These are phyloP conservation scores for Aspergillus sp. DNA, from an alignment of 2,329 filamentous ascomycete genomes.

Conservation along the genomic window DNA sequence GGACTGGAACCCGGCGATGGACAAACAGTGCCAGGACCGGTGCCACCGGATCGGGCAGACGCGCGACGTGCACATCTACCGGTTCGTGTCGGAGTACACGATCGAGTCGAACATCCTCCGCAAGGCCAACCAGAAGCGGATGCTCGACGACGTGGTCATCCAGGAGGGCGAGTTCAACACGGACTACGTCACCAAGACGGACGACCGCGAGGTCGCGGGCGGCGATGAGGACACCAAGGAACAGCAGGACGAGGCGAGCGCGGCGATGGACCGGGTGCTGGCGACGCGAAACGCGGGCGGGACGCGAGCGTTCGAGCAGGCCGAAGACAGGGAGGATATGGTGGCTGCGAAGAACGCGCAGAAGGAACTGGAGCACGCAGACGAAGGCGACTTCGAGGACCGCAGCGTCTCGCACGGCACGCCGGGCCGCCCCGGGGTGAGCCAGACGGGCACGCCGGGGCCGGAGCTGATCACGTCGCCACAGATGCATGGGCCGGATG, in stretches of 20 bases:
- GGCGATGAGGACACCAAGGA: constrained; percentile 47
- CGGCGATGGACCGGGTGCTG: constrained; percentile 77
- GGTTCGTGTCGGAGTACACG: constrained; percentile 82
- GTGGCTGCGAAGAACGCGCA: constrained; percentile 78
- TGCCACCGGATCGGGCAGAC: constrained; percentile 97
- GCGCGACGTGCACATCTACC: constrained; percentile 95
- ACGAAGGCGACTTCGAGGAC: constrained; percentile 79
- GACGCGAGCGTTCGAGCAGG: constrained; percentile 69
- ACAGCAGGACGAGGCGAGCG: constrained; percentile 64
- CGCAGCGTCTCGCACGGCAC: constrained; percentile 31
- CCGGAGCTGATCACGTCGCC: constrained; percentile 7
- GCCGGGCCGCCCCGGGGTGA: constrained; percentile 17
- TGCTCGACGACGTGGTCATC: constrained; percentile 96
- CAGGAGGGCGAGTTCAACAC: constrained; percentile 98
- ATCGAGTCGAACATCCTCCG: constrained; percentile 97
- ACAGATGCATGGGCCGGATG: constrained; percentile 14
- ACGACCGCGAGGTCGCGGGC: constrained; percentile 59
- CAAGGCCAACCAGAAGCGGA: constrained; percentile 91
- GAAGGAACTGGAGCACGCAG: constrained; percentile 74
- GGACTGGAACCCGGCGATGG: constrained; percentile 99
- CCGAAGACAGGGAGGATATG: constrained; percentile 87
- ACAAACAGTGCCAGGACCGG: constrained; percentile 96
- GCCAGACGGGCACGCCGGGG: constrained; percentile 21
- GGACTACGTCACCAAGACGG: constrained; percentile 78
- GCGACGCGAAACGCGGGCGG: constrained; percentile 57